These are phyloP conservation scores for Lophiostoma macrostomum DNA, from an alignment of 495 filamentous ascomycete genomes.

Conservation along the genomic window DNA sequence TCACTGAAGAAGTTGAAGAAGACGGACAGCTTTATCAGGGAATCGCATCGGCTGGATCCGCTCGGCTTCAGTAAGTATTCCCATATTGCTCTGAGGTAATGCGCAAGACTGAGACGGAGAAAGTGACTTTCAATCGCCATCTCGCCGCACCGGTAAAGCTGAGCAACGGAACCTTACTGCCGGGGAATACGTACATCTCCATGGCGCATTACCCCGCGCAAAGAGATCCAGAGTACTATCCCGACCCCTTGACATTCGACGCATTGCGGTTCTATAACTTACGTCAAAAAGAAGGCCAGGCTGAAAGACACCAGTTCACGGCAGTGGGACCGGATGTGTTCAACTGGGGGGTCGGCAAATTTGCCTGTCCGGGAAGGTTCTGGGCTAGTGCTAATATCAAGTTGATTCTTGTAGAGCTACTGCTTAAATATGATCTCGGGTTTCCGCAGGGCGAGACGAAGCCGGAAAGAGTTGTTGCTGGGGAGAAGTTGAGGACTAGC, in stretches of 20 bases:
- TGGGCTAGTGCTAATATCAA: slow-evolving; percentile 1
- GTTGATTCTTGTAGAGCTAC: background rate
- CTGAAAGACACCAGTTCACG: background rate
- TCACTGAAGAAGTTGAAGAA: no score
- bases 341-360: background rate
- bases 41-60: background rate
- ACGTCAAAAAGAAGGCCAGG: background rate
- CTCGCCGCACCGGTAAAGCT: background rate
- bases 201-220: background rate
- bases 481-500: background rate
- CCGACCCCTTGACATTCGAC: background rate
- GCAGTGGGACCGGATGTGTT: background rate
- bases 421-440: background rate
- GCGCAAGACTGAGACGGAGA: no score
- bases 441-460: background rate
- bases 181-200: background rate
- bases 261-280: background rate
- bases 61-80: no score
- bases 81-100: no score
- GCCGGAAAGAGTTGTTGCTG: background rate
- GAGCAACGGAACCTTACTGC: background rate
- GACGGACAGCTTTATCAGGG: background rate
- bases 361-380: background rate
- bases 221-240: background rate
- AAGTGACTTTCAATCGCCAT: background rate